A percentile compares a stretch with the other conserved stretches of the same genome.
Conservation (phyloP, 306 rosid genomes). For the Benincasa hispida region DNA sequence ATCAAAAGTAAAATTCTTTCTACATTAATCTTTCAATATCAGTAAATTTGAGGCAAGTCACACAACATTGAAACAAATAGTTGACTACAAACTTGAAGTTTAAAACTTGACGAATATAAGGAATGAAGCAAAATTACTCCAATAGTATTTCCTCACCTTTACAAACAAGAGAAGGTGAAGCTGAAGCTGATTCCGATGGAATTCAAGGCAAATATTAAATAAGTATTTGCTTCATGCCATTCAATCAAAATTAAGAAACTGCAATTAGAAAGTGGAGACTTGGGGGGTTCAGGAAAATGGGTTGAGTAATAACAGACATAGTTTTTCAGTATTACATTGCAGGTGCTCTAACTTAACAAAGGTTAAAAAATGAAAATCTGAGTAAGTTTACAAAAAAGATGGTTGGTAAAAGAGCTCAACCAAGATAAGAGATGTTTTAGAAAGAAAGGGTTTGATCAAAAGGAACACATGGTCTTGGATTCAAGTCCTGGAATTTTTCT, state of each 20-base stretch:
- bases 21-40: constrained; percentile 62
- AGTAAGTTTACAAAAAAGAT: not conserved
- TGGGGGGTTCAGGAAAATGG: too few relatives aligned
- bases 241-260: not conserved
- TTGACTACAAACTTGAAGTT: too few relatives aligned
- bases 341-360: not conserved
- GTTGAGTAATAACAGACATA: not conserved
- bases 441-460: not conserved
- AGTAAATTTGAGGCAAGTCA: too few relatives aligned
- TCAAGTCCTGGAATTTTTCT: constrained; percentile 12
- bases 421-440: not conserved
- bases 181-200: too few relatives aligned
- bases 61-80: too few relatives aligned
- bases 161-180: too few relatives aligned
- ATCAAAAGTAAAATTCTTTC: constrained; percentile 21
- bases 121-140: too few relatives aligned
- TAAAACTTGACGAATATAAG: too few relatives aligned
- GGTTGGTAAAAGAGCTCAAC: not conserved
- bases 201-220: too few relatives aligned
- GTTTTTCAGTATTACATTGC: too few relatives aligned
- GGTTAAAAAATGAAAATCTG: not conserved
- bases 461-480: not conserved
- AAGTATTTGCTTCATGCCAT: too few relatives aligned
- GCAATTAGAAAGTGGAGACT: not conserved
- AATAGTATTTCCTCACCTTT: too few relatives aligned